Conservation (phyloP, 1,284 basidiomycete genomes). For the Vanrija sp. region DNA sequence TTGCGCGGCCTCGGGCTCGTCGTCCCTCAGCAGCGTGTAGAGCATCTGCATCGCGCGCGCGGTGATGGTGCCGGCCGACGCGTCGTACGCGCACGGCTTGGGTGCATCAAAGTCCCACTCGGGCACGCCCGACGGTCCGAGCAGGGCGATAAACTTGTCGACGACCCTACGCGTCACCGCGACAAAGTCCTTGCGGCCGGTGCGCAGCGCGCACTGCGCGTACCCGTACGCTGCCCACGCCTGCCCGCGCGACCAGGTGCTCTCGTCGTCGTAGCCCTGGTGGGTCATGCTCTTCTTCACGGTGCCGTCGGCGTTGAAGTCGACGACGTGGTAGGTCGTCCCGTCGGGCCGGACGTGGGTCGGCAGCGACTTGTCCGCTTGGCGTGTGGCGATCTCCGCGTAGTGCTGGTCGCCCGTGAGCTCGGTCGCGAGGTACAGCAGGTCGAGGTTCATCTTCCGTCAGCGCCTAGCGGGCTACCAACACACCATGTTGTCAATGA, state of each 20-base stretch:
- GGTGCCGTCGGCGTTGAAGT: slow-evolving; percentile 23
- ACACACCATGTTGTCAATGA: slow-evolving; percentile 39
- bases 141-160: slow-evolving; percentile 31
- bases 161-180: slow-evolving; percentile 25
- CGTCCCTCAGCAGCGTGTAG: slow-evolving; percentile 20
- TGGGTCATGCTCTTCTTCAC: slow-evolving; percentile 13
- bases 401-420: slow-evolving; percentile 29
- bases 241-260: slow-evolving; percentile 34
- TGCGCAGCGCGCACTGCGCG: slow-evolving; percentile 34
- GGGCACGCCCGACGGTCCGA: slow-evolving; percentile 31
- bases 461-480: neutral
- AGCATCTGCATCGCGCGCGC: slow-evolving; percentile 35
- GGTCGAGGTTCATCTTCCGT: slow-evolving; percentile 37
- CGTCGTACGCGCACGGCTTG: slow-evolving; percentile 34
- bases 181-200: slow-evolving; percentile 34
- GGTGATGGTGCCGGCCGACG: slow-evolving; percentile 32
- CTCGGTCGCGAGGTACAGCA: slow-evolving; percentile 32
- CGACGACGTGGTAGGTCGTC: slow-evolving; percentile 38
- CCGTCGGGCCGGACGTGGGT: slow-evolving; percentile 29
- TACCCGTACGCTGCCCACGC: slow-evolving; percentile 45
- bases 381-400: slow-evolving; percentile 27
- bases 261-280: slow-evolving; percentile 30
- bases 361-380: slow-evolving; percentile 25
- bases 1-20: slow-evolving; percentile 24
- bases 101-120: slow-evolving; percentile 42